These are phyloP conservation scores for Larix kaempferi DNA, from an alignment of 75 land plant genomes.

Conservation along the genomic window DNA sequence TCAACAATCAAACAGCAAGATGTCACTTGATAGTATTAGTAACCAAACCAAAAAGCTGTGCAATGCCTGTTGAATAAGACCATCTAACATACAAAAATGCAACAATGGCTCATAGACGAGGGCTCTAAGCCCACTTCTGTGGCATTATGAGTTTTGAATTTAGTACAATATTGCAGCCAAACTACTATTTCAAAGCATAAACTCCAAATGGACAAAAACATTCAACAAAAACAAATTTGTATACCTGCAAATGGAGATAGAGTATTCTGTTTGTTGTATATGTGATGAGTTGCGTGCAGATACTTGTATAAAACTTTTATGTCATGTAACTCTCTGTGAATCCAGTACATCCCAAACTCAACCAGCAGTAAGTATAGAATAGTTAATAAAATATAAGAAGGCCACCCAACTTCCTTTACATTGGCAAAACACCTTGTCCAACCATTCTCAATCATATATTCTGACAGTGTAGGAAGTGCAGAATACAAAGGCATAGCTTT, in stretches of 20 bases:
- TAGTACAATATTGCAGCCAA: neutral
- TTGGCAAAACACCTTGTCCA: constrained; percentile 25
- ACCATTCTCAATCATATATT: constrained; percentile 87
- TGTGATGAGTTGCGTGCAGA: too few relatives aligned
- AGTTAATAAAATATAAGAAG: neutral
- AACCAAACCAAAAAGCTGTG: neutral
- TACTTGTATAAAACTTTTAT: constrained; percentile 16
- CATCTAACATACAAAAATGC: neutral
- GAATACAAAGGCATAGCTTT: constrained; percentile 90
- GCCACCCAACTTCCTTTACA: neutral
- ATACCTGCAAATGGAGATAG: constrained; percentile 21
- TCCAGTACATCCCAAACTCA: too few relatives aligned
- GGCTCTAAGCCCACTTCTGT: too few relatives aligned
- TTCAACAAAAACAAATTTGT: constrained; percentile 8
- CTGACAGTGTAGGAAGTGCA: constrained; percentile 77
- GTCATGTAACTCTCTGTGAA: too few relatives aligned
- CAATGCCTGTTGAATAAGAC: neutral
- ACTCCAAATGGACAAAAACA: neutral
- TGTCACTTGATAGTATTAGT: neutral
- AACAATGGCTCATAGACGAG: too few relatives aligned
- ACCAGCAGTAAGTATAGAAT: too few relatives aligned
- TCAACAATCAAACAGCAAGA: neutral
- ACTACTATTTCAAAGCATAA: neutral
- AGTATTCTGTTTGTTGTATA: too few relatives aligned
- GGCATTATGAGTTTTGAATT: too few relatives aligned